Conservation (phyloP, 331 rosid genomes). For the Ulmus americana region DNA sequence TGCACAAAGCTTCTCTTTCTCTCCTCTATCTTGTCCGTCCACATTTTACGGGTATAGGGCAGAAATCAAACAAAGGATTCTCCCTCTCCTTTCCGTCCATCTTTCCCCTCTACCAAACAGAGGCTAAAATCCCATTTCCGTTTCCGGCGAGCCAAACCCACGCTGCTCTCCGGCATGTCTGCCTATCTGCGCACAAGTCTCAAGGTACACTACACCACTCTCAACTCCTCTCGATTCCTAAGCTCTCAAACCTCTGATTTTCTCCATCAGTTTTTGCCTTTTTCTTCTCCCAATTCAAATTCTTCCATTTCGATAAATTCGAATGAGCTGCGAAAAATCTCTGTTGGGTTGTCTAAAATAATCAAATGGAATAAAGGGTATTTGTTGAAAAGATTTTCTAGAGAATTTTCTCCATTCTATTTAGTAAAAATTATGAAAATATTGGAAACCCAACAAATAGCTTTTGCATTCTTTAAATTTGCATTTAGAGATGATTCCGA, state of each 20-base stretch:
- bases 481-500: constrained; percentile 42
- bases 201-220: constrained; percentile 27
- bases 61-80: no score
- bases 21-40: no score
- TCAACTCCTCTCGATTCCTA: constrained; percentile 22
- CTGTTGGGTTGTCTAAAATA: constrained; percentile 46
- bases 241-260: constrained; percentile 25
- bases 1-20: no score
- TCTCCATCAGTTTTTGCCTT: constrained; percentile 56
- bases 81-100: no score
- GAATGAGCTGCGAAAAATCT: constrained; percentile 46
- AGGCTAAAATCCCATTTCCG: no score
- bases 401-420: constrained; percentile 43
- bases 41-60: no score
- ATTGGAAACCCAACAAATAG: constrained; percentile 37
- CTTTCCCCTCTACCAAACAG: no score
- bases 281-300: constrained; percentile 16
- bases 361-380: constrained; percentile 37
- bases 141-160: neutral
- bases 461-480: constrained; percentile 67
- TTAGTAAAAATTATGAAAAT: constrained; percentile 48
- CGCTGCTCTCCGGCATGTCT: constrained; percentile 33
- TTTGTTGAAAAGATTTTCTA: constrained; percentile 41
- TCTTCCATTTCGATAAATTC: constrained; percentile 35
- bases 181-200: constrained; percentile 30